phyloP scores from a whole-genome alignment of 129 eudicot genomes.

The Centella asiatica region DNA sequence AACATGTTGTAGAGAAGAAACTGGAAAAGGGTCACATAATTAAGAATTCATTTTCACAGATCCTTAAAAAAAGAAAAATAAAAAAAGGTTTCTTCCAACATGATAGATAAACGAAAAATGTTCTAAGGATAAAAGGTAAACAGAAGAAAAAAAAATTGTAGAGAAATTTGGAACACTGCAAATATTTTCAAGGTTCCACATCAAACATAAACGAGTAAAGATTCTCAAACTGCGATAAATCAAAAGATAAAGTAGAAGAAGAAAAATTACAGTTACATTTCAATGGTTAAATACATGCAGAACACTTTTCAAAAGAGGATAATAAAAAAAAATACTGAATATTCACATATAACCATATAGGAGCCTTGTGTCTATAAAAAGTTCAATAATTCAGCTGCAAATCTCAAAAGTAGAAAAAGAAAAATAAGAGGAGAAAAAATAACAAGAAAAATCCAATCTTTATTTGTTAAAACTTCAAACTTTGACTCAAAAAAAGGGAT shows the following conservation, averaged over 20 bases:
- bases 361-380: neutral
- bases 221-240: neutral
- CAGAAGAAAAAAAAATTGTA: too few relatives aligned
- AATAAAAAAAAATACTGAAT: neutral
- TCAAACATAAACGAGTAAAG: neutral
- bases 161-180: neutral
- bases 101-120: too few relatives aligned
- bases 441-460: neutral
- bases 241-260: neutral
- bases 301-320: neutral
- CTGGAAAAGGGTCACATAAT: too few relatives aligned
- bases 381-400: neutral
- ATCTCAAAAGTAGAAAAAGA: neutral
- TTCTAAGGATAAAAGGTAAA: too few relatives aligned
- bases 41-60: too few relatives aligned
- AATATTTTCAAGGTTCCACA: neutral
- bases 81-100: too few relatives aligned
- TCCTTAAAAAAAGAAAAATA: too few relatives aligned
- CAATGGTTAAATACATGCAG: neutral
- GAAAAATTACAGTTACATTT: too few relatives aligned
- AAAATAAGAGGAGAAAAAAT: too few relatives aligned
- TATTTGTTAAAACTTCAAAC: neutral
- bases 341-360: neutral
- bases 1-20: neutral
- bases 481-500: neutral